Conservation (phyloP, 176 grass and related monocot genomes). For the Carex scoparia region DNA sequence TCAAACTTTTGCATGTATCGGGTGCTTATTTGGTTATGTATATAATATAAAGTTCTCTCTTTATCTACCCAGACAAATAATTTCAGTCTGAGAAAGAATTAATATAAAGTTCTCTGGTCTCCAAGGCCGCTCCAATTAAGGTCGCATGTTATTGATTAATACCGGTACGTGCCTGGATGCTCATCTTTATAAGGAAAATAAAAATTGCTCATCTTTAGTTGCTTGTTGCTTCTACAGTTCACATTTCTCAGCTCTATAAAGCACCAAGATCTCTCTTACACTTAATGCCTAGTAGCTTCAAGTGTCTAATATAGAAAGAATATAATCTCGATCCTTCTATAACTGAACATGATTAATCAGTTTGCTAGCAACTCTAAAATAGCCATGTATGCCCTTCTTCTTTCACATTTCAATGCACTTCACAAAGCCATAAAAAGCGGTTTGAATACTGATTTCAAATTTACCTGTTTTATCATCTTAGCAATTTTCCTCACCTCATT, state of each 20-base stretch:
- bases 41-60: too few species aligned
- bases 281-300: conserved; percentile 3
- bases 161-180: too few species aligned
- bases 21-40: too few species aligned
- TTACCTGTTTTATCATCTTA: neutral
- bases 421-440: neutral
- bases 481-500: conserved; percentile 1
- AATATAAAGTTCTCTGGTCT: too few species aligned
- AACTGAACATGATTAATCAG: neutral
- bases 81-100: conserved; percentile 6
- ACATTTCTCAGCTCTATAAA: neutral
- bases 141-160: too few species aligned
- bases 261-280: conserved; percentile 12
- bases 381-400: conserved; percentile 11
- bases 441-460: neutral
- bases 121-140: too few species aligned
- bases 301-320: conserved; percentile 9
- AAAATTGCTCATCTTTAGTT: neutral
- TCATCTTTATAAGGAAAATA: too few species aligned
- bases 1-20: neutral
- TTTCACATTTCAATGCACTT: neutral
- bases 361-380: conserved; percentile 8
- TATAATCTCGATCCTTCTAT: conserved; percentile 25
- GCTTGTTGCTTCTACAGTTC: neutral
- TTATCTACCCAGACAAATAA: neutral